These are phyloP conservation scores for Chaetoceros tenuissimus DNA, from an alignment of 108 stramenopile genomes.

Conservation along the genomic window DNA sequence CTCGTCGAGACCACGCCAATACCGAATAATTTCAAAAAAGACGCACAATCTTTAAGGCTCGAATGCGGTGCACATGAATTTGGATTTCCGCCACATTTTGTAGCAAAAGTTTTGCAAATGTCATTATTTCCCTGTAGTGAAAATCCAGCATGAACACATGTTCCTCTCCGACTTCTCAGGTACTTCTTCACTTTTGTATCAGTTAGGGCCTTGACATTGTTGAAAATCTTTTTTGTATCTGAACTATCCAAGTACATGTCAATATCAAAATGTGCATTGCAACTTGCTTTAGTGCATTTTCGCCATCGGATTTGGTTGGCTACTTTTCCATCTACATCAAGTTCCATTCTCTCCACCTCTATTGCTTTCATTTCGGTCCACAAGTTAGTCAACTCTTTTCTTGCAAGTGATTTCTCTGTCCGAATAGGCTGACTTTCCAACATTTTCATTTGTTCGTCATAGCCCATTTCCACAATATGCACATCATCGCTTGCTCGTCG, in stretches of 20 bases:
- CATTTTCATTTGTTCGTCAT: conserved; percentile 21
- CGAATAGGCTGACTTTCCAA: conserved; percentile 20
- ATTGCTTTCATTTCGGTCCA: conserved; percentile 34
- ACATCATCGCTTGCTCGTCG: background rate
- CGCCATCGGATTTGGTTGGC: too few relatives aligned
- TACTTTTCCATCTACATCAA: too few relatives aligned
- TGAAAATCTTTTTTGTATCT: too few relatives aligned
- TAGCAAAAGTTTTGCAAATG: background rate
- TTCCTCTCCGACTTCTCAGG: too few relatives aligned
- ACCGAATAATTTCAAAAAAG: conserved; percentile 13
- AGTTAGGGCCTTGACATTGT: too few relatives aligned
- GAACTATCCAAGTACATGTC: too few relatives aligned
- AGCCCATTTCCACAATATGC: conserved; percentile 5
- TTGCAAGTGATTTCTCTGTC: conserved; percentile 28
- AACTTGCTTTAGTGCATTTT: too few relatives aligned
- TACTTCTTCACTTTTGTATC: too few relatives aligned
- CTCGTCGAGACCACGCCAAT: conserved; percentile 11
- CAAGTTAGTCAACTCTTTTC: conserved; percentile 27
- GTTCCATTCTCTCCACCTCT: conserved; percentile 26
- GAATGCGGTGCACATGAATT: background rate
- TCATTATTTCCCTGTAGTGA: too few relatives aligned
- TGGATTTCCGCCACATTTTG: background rate
- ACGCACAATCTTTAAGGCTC: background rate
- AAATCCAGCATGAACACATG: too few relatives aligned
- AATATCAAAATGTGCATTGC: too few relatives aligned